phyloP scores from a whole-genome alignment of 768 basidiomycete genomes.

The Auricularia auricula-judae region DNA sequence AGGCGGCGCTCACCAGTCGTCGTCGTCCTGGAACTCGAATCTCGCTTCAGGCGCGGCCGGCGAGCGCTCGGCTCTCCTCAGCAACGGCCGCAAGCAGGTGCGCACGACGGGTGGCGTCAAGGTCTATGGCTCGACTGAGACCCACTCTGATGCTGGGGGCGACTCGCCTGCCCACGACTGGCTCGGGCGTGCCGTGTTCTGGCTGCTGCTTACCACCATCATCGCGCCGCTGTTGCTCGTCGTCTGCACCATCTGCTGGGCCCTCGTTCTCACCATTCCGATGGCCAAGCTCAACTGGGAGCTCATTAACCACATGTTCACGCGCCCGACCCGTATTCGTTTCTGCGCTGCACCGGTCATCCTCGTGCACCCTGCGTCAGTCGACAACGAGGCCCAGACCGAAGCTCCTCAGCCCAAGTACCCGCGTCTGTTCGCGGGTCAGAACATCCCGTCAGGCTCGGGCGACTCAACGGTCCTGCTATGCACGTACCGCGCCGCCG shows the following conservation, averaged over 20 bases:
- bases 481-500: slow-evolving; percentile 88
- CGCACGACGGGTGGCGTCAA: slow-evolving; percentile 7
- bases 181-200: slow-evolving; percentile 71
- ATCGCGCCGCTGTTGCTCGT: slow-evolving; percentile 84
- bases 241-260: slow-evolving; percentile 90
- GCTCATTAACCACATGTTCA: slow-evolving; percentile 72
- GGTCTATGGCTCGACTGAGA: slow-evolving; percentile 17
- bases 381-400: slow-evolving; percentile 8
- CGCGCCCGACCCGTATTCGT: slow-evolving; percentile 73
- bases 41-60: slow-evolving; percentile 3
- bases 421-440: slow-evolving; percentile 72
- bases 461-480: slow-evolving; percentile 80
- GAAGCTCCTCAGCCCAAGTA: slow-evolving; percentile 32
- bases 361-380: slow-evolving; percentile 37
- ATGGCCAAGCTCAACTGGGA: slow-evolving; percentile 98
- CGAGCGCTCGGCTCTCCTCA: slow-evolving; percentile 10
- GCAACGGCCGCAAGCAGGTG: slow-evolving; percentile 1
- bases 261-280: slow-evolving; percentile 86
- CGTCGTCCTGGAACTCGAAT: slow-evolving; percentile 14
- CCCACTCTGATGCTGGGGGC: slow-evolving; percentile 1
- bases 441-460: slow-evolving; percentile 76
- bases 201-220: slow-evolving; percentile 61
- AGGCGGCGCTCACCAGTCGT: slow-evolving; percentile 7
- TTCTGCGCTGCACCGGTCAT: slow-evolving; percentile 83
- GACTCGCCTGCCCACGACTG: slow-evolving; percentile 27